Conservation (phyloP, 331 rosid genomes). For the Telfairia occidentalis region DNA sequence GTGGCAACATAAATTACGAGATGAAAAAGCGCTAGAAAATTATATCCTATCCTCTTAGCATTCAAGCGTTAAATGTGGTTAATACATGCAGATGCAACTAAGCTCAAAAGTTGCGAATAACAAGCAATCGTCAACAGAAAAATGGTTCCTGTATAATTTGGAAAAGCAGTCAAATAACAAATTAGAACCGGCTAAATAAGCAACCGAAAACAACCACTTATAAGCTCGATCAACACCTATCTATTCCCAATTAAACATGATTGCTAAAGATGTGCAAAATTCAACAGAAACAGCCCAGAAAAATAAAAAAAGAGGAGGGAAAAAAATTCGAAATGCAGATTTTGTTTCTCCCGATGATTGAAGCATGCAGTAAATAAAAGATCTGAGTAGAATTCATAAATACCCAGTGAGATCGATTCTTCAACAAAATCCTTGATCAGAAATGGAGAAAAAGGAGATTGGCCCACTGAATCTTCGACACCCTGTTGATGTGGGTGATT, state of each 20-base stretch:
- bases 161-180: neutral
- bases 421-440: neutral
- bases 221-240: neutral
- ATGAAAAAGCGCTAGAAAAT: neutral
- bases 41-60: neutral
- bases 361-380: neutral
- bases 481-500: neutral
- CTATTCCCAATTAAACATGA: neutral
- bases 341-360: neutral
- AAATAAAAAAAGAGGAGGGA: neutral
- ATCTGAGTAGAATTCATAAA: neutral
- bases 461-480: neutral
- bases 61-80: neutral
- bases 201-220: neutral
- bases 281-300: neutral
- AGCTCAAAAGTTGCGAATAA: neutral
- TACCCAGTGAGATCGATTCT: slow-evolving; percentile 3
- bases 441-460: neutral
- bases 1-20: neutral
- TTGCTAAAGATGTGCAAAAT: neutral
- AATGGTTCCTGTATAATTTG: neutral
- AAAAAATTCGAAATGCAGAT: neutral
- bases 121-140: neutral
- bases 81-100: neutral
- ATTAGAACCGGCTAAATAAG: neutral